Evolutionary conservation across 129 eudicot species (phyloP).

Genomic region (Rutidosis leptorrhynchoides): DNA sequence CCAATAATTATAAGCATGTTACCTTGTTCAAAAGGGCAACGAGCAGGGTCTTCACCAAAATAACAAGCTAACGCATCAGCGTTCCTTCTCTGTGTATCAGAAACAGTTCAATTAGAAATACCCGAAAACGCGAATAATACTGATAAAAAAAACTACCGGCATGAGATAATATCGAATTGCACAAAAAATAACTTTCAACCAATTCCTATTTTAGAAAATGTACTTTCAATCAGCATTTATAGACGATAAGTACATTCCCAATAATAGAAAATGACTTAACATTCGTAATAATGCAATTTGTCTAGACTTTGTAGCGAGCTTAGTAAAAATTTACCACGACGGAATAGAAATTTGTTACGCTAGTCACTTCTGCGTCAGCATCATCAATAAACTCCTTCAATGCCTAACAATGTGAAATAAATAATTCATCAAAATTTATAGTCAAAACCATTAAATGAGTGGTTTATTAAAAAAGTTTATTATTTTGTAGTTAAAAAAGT

Average conservation of each 20-base stretch:
- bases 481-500: too few species aligned
- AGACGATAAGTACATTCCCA: slow-evolving; percentile 7
- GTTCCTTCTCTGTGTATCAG: slow-evolving; percentile 74
- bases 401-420: slow-evolving; percentile 46
- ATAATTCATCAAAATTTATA: slow-evolving; percentile 11
- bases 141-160: background rate
- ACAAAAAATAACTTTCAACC: background rate
- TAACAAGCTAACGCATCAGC: slow-evolving; percentile 87
- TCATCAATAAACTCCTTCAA: slow-evolving; percentile 59
- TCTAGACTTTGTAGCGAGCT: slow-evolving; percentile 6
- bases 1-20: slow-evolving; percentile 13
- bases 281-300: slow-evolving; percentile 9
- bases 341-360: slow-evolving; percentile 54
- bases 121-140: background rate
- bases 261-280: slow-evolving; percentile 11
- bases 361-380: slow-evolving; percentile 72
- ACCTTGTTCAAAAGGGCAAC: slow-evolving; percentile 99
- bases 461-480: too few species aligned
- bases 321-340: slow-evolving; percentile 60
- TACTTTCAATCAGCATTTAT: slow-evolving; percentile 11
- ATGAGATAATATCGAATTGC: background rate
- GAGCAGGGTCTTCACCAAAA: slow-evolving; percentile 98
- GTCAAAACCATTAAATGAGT: slow-evolving; percentile 20
- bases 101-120: slow-evolving; percentile 6
- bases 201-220: background rate